Evolutionary conservation across 805 yeast genomes (phyloP).

Genomic region (Candida boleticola): DNA sequence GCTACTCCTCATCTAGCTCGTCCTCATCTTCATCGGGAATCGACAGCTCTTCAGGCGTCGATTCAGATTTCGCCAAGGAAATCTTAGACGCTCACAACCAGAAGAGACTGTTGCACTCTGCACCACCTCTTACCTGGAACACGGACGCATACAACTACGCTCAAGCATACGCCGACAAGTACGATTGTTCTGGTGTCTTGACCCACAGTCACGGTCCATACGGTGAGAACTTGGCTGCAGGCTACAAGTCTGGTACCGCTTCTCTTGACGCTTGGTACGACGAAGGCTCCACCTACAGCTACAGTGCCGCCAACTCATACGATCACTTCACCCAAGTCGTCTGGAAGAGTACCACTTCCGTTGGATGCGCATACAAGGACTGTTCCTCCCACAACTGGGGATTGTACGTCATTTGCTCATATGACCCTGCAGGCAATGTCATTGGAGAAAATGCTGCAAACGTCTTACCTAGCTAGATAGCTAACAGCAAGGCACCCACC

Average conservation of each 20-base stretch:
- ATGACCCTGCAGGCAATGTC: slow-evolving; percentile 35
- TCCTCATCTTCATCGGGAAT: slow-evolving; percentile 8
- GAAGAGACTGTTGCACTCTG: slow-evolving; percentile 31
- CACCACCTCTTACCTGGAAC: slow-evolving; percentile 29
- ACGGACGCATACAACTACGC: slow-evolving; percentile 32
- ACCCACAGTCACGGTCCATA: slow-evolving; percentile 35
- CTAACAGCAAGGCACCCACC: background rate
- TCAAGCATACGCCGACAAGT: slow-evolving; percentile 30
- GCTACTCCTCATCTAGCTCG: slow-evolving; percentile 8
- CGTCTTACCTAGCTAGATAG: slow-evolving; percentile 15
- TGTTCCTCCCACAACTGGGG: slow-evolving; percentile 32
- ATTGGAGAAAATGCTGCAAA: slow-evolving; percentile 26
- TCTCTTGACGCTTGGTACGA: slow-evolving; percentile 37
- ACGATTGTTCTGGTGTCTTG: slow-evolving; percentile 37
- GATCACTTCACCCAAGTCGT: slow-evolving; percentile 32
- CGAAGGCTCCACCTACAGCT: slow-evolving; percentile 28
- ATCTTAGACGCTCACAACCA: slow-evolving; percentile 33
- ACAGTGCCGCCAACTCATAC: slow-evolving; percentile 22
- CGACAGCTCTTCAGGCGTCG: slow-evolving; percentile 20
- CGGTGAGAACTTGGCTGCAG: slow-evolving; percentile 40
- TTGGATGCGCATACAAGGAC: slow-evolving; percentile 33
- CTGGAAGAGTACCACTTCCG: slow-evolving; percentile 27
- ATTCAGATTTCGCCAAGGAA: slow-evolving; percentile 25
- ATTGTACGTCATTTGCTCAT: slow-evolving; percentile 30
- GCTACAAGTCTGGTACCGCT: slow-evolving; percentile 24